Conservation (phyloP, 257 asterid genomes). For the Nicotiana undulata region DNA sequence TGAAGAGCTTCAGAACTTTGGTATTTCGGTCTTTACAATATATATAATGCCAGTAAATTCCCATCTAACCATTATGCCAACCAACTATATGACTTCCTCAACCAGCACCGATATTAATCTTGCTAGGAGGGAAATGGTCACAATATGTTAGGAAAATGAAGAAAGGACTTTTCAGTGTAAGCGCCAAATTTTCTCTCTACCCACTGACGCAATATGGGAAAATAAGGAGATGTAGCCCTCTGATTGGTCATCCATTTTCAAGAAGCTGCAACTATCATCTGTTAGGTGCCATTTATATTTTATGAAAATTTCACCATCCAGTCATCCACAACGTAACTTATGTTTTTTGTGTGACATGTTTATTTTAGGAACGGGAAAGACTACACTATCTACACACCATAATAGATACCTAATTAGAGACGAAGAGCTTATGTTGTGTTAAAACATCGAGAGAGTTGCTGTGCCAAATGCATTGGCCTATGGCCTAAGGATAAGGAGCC, state of each 20-base stretch:
- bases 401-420: conserved; percentile 81
- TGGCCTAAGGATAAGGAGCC: no score
- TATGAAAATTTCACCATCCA: no score
- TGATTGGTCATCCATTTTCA: background rate
- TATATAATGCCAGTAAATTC: conserved; percentile 90
- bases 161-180: conserved; percentile 83
- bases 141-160: conserved; percentile 97
- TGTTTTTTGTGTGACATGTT: background rate
- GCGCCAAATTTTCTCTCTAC: conserved; percentile 75
- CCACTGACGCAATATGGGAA: conserved; percentile 88
- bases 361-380: conserved; percentile 76
- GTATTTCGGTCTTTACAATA: conserved; percentile 93
- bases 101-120: conserved; percentile 91
- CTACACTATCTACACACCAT: conserved; percentile 77
- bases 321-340: no score
- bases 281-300: no score
- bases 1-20: conserved; percentile 78
- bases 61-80: conserved; percentile 89
- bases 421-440: conserved; percentile 77
- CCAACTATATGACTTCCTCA: conserved; percentile 88
- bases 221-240: conserved; percentile 83
- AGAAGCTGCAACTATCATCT: no score
- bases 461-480: no score
- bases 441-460: conserved; percentile 63
- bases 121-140: conserved; percentile 83